These are phyloP conservation scores for Sindora glabra DNA, from an alignment of 306 rosid species.

Conservation along the genomic window DNA sequence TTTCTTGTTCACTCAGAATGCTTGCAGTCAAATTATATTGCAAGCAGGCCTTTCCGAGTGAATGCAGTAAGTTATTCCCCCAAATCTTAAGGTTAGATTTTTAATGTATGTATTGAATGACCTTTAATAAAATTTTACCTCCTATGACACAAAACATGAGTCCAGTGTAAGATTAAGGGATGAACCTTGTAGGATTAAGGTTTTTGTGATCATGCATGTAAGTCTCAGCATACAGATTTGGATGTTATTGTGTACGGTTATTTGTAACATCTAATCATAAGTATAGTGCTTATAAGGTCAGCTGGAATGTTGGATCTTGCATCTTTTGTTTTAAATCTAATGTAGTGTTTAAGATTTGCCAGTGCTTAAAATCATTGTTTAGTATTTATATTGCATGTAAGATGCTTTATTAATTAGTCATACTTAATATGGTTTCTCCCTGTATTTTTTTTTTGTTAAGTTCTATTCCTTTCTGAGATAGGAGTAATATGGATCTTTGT, in stretches of 20 bases:
- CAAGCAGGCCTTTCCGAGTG: conserved; percentile 91
- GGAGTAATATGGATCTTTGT: background rate
- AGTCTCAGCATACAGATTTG: background rate
- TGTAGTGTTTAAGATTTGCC: background rate
- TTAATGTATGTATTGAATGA: background rate
- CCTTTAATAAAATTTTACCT: background rate
- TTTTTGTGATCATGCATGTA: background rate
- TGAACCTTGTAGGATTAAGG: background rate
- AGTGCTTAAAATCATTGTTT: background rate
- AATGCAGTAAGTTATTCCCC: conserved; percentile 65
- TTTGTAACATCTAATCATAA: background rate
- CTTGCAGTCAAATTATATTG: conserved; percentile 83
- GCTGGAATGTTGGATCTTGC: too few species aligned
- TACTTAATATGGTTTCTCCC: background rate
- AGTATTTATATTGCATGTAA: background rate
- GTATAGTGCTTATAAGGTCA: too few species aligned
- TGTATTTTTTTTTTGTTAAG: background rate
- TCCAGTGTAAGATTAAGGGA: background rate
- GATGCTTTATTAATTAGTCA: background rate
- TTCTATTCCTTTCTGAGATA: background rate
- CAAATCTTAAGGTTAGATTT: background rate
- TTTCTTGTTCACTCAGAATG: conserved; percentile 92
- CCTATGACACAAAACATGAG: background rate
- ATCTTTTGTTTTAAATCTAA: too few species aligned
- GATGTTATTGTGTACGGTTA: background rate